Evolutionary conservation across 2,329 filamentous ascomycete genomes (phyloP).

Genomic region (Arthroderma uncinatum): DNA sequence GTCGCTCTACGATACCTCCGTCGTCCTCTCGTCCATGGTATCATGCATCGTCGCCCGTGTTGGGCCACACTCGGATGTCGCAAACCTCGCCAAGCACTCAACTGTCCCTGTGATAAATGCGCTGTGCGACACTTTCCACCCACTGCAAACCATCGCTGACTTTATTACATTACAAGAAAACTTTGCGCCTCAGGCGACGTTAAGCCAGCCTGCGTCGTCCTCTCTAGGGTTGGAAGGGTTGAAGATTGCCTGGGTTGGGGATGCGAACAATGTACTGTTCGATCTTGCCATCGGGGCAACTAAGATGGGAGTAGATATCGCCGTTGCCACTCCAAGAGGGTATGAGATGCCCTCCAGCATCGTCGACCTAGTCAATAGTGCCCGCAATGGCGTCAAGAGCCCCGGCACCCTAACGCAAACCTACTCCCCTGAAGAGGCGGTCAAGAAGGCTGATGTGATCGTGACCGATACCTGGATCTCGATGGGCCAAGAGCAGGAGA

Average conservation of each 20-base stretch:
- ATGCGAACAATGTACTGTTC: slow-evolving; percentile 94
- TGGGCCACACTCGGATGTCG: slow-evolving; percentile 63
- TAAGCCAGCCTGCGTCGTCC: slow-evolving; percentile 21
- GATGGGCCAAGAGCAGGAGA: slow-evolving; percentile 92
- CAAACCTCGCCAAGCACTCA: slow-evolving; percentile 58
- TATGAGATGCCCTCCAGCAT: slow-evolving; percentile 72
- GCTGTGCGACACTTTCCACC: slow-evolving; percentile 82
- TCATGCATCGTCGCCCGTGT: slow-evolving; percentile 73
- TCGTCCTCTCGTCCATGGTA: slow-evolving; percentile 90
- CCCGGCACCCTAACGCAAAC: slow-evolving; percentile 64
- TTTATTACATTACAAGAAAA: slow-evolving; percentile 80
- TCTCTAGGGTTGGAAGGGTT: slow-evolving; percentile 64
- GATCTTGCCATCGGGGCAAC: slow-evolving; percentile 79
- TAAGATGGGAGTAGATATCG: slow-evolving; percentile 76
- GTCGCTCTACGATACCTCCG: slow-evolving; percentile 80
- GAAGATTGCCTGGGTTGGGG: slow-evolving; percentile 92
- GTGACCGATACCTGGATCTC: slow-evolving; percentile 98
- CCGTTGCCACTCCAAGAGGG: slow-evolving; percentile 74
- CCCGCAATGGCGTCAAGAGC: slow-evolving; percentile 46
- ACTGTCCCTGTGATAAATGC: slow-evolving; percentile 76
- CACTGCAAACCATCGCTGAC: slow-evolving; percentile 87
- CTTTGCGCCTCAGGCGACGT: slow-evolving; percentile 42
- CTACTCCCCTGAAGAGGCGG: slow-evolving; percentile 67
- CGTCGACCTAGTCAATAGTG: slow-evolving; percentile 57
- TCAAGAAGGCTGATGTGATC: slow-evolving; percentile 75